These are phyloP conservation scores for Crepidotus variabilis DNA, from an alignment of 768 basidiomycete genomes.

Conservation along the genomic window DNA sequence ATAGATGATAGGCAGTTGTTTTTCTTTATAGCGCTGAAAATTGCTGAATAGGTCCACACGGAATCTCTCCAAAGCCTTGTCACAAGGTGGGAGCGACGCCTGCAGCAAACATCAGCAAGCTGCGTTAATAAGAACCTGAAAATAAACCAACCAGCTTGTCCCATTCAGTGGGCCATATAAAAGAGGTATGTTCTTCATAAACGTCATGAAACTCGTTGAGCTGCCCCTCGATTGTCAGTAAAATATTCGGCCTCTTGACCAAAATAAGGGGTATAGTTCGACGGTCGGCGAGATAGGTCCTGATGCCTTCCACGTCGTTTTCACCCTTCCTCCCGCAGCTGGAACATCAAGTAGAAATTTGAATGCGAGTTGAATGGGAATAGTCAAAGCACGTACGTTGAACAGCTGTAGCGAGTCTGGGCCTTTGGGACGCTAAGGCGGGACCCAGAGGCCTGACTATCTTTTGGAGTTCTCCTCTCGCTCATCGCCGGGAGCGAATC, in stretches of 20 bases:
- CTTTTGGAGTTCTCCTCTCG: too few relatives aligned
- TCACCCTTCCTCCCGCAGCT: background rate
- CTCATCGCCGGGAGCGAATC: too few relatives aligned
- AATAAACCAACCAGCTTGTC: too few relatives aligned
- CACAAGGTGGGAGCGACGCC: background rate
- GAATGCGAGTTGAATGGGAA: too few relatives aligned
- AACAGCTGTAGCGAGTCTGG: background rate
- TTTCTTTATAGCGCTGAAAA: background rate
- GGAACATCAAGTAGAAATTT: background rate
- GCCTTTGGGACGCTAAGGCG: too few relatives aligned
- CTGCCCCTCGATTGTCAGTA: background rate
- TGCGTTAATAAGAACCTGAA: too few relatives aligned
- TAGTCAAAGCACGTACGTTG: background rate
- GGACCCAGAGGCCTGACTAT: too few relatives aligned
- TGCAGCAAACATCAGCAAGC: background rate
- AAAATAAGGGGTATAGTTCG: background rate
- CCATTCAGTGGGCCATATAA: background rate
- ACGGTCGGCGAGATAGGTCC: background rate
- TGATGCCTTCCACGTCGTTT: background rate
- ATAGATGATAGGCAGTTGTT: background rate
- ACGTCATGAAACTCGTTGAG: background rate
- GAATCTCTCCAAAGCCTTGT: background rate
- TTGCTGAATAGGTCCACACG: background rate
- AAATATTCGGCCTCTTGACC: background rate
- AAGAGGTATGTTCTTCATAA: background rate